Evolutionary conservation across 2,329 filamentous ascomycete genomes (phyloP).

Genomic region (Arachnomyces sp.): DNA sequence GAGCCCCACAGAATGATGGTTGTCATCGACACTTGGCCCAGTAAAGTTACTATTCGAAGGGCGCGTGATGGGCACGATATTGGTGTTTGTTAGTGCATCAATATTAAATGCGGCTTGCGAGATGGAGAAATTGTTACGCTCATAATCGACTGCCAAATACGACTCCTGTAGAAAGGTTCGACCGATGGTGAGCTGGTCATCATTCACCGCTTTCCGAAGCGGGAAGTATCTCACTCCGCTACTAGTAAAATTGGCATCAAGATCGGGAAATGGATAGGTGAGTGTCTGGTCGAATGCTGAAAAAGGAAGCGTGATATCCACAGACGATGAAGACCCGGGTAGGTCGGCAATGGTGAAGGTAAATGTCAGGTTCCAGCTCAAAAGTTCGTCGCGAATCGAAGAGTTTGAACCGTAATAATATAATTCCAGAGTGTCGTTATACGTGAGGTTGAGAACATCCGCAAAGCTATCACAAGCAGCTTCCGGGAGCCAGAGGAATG

Average conservation of each 20-base stretch:
- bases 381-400: constrained; percentile 15
- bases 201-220: constrained; percentile 26
- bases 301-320: constrained; percentile 32
- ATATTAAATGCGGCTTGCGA: constrained; percentile 24
- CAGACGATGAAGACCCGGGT: constrained; percentile 16
- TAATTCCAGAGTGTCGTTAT: constrained; percentile 25
- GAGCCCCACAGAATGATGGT: constrained; percentile 4
- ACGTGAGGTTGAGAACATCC: constrained; percentile 26
- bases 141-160: constrained; percentile 30
- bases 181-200: constrained; percentile 30
- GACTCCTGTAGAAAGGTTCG: constrained; percentile 35
- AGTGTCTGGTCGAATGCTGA: constrained; percentile 31
- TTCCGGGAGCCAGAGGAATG: constrained; percentile 33
- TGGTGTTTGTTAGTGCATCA: constrained; percentile 10
- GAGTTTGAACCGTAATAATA: constrained; percentile 26
- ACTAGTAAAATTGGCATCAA: constrained; percentile 16
- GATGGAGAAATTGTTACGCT: constrained; percentile 28
- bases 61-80: constrained; percentile 17
- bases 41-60: constrained; percentile 14
- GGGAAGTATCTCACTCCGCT: constrained; percentile 30
- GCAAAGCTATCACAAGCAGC: constrained; percentile 30
- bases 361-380: constrained; percentile 23
- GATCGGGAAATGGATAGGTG: constrained; percentile 26
- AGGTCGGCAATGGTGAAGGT: constrained; percentile 28
- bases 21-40: constrained; percentile 4